These are phyloP conservation scores for Cystobasidium onofrii DNA, from an alignment of 768 basidiomycete species.

Conservation along the genomic window DNA sequence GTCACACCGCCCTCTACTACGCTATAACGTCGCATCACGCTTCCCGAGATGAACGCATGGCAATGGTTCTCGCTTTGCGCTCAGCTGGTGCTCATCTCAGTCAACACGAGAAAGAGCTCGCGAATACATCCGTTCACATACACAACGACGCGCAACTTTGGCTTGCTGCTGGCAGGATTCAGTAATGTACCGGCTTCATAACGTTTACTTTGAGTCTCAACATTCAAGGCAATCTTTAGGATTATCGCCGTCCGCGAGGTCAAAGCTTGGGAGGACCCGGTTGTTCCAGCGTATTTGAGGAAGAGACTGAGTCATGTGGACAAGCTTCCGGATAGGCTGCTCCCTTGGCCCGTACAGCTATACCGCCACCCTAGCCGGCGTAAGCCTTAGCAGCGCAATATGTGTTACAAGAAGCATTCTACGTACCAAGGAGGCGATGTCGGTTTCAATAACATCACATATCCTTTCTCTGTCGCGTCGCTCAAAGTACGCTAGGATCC, in stretches of 20 bases:
- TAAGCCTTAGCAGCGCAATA: no score
- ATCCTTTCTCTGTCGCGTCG: no score
- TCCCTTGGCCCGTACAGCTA: not conserved
- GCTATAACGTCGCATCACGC: slow-evolving; percentile 34
- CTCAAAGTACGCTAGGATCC: no score
- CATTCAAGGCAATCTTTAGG: not conserved
- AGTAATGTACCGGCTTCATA: not conserved
- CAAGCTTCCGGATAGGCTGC: not conserved
- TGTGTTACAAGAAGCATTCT: not conserved
- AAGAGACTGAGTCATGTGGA: not conserved
- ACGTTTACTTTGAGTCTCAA: not conserved
- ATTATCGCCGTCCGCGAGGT: not conserved
- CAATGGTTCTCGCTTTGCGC: slow-evolving; percentile 37
- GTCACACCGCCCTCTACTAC: slow-evolving; percentile 41
- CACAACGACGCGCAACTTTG: not conserved
- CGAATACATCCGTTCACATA: not conserved
- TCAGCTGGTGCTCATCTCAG: slow-evolving; percentile 41
- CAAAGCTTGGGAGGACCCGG: not conserved
- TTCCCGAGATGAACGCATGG: slow-evolving; percentile 1
- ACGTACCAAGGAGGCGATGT: no score
- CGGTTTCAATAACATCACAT: no score
- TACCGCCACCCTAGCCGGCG: not conserved
- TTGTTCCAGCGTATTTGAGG: not conserved
- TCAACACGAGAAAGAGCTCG: slow-evolving; percentile 36
- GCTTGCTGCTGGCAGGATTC: not conserved